These are phyloP conservation scores for Artemisia tridentata DNA, from an alignment of 129 eudicot species.

Conservation along the genomic window DNA sequence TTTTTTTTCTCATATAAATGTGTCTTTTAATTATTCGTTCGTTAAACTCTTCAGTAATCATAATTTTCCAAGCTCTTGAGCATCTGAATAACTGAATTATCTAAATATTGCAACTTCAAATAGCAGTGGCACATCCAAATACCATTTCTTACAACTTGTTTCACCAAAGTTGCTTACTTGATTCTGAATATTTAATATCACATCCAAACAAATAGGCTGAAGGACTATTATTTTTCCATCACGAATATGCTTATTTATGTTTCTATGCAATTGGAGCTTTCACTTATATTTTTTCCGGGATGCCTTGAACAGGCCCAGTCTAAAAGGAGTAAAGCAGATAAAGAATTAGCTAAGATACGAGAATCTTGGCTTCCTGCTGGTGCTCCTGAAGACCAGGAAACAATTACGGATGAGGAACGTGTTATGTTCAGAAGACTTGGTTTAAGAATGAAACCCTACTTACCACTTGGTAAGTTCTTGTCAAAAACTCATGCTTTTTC, in stretches of 20 bases:
- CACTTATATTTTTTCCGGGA: not conserved
- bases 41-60: not conserved
- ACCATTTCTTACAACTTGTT: not conserved
- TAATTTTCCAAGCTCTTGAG: not conserved
- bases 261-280: not conserved
- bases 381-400: slow-evolving; percentile 94
- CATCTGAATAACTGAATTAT: not conserved
- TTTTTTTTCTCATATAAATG: not conserved
- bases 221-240: not conserved
- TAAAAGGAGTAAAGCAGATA: slow-evolving; percentile 81
- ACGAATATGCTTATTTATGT: not conserved
- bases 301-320: slow-evolving; percentile 66
- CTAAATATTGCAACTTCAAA: not conserved
- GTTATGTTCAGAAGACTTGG: slow-evolving; percentile 86
- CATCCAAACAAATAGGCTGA: not conserved
- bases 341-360: slow-evolving; percentile 72
- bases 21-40: not conserved
- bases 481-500: slow-evolving; percentile 3
- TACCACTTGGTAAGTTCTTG: slow-evolving; percentile 78
- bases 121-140: not conserved
- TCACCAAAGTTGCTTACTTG: not conserved
- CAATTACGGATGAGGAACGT: slow-evolving; percentile 92
- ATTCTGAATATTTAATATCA: not conserved
- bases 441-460: slow-evolving; percentile 86
- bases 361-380: slow-evolving; percentile 83